These are phyloP conservation scores for Thelephora aurantiotincta DNA, from an alignment of 768 basidiomycete species.

Conservation along the genomic window DNA sequence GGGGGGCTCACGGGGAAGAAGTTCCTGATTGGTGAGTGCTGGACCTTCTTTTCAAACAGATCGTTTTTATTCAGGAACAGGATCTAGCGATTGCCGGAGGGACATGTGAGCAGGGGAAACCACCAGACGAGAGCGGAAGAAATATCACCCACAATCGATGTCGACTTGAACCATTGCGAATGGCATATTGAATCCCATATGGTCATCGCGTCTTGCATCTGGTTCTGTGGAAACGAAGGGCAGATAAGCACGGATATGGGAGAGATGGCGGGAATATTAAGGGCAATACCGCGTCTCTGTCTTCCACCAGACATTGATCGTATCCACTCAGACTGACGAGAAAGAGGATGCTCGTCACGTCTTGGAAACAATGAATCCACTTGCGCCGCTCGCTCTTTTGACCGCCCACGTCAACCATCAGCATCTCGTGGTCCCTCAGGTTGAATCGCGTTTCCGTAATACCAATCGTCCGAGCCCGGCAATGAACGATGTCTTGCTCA, in stretches of 20 bases:
- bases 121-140: neutral
- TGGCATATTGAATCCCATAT: slow-evolving; percentile 98
- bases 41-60: slow-evolving; percentile 76
- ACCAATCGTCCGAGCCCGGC: slow-evolving; percentile 79
- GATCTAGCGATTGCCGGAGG: no score
- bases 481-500: slow-evolving; percentile 81
- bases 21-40: slow-evolving; percentile 69
- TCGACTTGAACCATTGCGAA: slow-evolving; percentile 93
- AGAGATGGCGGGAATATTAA: neutral
- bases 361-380: slow-evolving; percentile 93
- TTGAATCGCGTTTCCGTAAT: slow-evolving; percentile 82
- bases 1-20: slow-evolving; percentile 62
- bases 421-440: slow-evolving; percentile 67
- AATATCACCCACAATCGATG: slow-evolving; percentile 58
- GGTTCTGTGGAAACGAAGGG: slow-evolving; percentile 49
- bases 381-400: slow-evolving; percentile 90
- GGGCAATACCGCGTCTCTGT: slow-evolving; percentile 65
- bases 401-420: slow-evolving; percentile 90
- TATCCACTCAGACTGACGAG: slow-evolving; percentile 86
- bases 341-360: slow-evolving; percentile 88
- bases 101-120: no score
- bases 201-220: slow-evolving; percentile 99
- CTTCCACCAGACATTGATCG: slow-evolving; percentile 89
- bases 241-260: slow-evolving; percentile 1
- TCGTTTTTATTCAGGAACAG: slow-evolving; percentile 95